A percentile compares a stretch with the other conserved stretches of the same genome.
Conservation (phyloP, 2,329 filamentous ascomycete species). For the Epichloe festucae region DNA sequence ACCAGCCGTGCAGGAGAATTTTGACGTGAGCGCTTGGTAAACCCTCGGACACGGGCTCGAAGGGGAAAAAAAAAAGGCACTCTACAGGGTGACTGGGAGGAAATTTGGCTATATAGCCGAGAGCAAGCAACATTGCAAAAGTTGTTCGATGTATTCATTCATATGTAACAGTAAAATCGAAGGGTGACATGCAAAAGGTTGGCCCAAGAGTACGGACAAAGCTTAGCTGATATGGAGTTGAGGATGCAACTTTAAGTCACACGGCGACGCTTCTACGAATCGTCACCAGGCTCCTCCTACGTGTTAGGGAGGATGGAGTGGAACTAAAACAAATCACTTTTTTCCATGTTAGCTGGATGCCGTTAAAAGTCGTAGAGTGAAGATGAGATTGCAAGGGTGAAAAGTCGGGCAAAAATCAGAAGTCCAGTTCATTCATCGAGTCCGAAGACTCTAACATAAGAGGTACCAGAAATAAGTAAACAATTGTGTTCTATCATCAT, state of each 20-base stretch:
- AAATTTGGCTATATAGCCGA: conserved; percentile 4
- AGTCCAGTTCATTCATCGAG: conserved; percentile 77
- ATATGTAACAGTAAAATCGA: conserved; percentile 9
- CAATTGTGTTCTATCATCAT: conserved; percentile 62
- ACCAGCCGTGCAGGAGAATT: conserved; percentile 60
- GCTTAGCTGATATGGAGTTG: conserved; percentile 1
- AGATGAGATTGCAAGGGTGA: neutral
- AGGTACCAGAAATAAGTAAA: conserved; percentile 82
- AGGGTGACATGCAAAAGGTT: neutral
- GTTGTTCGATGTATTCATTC: conserved; percentile 1
- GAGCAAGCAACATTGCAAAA: conserved; percentile 1
- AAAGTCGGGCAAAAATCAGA: conserved; percentile 44
- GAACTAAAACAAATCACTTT: conserved; percentile 3
- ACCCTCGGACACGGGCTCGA: neutral
- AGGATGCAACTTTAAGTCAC: neutral
- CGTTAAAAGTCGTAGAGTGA: neutral
- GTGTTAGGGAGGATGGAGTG: neutral
- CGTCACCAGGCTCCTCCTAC: neutral
- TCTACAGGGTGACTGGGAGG: neutral
- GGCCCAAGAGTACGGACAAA: neutral
- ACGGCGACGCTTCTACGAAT: neutral
- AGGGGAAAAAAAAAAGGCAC: too few relatives aligned
- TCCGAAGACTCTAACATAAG: conserved; percentile 70
- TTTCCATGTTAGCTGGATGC: conserved; percentile 3
- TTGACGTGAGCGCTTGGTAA: conserved; percentile 83